phyloP scores from a whole-genome alignment of 192 early-diverging fungal genomes.

The Linnemannia schmuckeri region DNA sequence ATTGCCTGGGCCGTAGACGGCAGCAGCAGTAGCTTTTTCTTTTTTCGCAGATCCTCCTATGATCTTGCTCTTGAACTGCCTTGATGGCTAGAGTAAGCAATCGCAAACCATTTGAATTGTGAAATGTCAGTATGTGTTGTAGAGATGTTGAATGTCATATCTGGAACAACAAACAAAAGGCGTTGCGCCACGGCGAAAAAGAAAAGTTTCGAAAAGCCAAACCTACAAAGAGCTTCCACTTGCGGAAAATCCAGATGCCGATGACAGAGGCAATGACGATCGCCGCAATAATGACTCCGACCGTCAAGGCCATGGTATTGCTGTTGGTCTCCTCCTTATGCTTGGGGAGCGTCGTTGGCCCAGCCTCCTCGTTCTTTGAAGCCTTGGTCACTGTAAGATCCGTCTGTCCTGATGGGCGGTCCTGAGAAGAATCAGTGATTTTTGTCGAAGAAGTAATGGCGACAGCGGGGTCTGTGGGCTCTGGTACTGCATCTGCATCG shows the following conservation, averaged over 20 bases:
- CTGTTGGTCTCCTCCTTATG: neutral
- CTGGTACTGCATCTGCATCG: neutral
- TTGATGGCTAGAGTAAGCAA: conserved; percentile 33
- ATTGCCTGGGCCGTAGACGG: neutral
- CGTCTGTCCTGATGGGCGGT: neutral
- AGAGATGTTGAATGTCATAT: too few species aligned
- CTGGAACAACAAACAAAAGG: neutral
- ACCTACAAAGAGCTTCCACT: conserved; percentile 54
- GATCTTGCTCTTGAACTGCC: conserved; percentile 46
- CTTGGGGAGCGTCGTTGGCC: neutral
- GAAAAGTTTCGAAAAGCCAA: neutral
- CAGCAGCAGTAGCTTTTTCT: conserved; percentile 6
- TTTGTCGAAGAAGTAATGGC: neutral
- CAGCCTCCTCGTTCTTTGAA: neutral
- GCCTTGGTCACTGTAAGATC: neutral
- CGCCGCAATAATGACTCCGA: conserved; percentile 30
- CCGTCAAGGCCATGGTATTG: conserved; percentile 10
- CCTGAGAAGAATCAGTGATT: neutral
- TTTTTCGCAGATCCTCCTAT: neutral
- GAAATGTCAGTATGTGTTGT: too few species aligned
- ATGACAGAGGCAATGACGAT: conserved; percentile 24
- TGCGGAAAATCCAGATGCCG: conserved; percentile 56
- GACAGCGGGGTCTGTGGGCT: neutral
- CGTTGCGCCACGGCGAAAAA: neutral
- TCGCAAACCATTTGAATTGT: too few species aligned